These are phyloP conservation scores for Schwanniomyces yamadae DNA, from an alignment of 805 yeast species.

Conservation along the genomic window DNA sequence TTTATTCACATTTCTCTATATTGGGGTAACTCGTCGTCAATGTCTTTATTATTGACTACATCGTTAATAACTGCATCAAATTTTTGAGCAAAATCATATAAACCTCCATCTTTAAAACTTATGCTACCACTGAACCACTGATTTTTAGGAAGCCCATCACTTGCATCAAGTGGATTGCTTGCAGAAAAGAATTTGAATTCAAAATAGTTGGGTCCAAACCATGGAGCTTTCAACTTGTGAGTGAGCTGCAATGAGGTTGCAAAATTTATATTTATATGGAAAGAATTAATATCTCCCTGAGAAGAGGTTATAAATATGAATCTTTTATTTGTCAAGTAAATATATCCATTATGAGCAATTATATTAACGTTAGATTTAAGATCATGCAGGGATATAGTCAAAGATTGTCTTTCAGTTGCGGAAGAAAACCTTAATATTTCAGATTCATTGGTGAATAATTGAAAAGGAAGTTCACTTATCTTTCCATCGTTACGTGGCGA, in stretches of 20 bases:
- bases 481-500: no score
- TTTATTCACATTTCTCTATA: constrained; percentile 19
- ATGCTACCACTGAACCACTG: constrained; percentile 38
- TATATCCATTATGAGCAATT: constrained; percentile 36
- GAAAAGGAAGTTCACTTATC: no score
- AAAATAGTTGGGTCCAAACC: constrained; percentile 57
- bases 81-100: constrained; percentile 37
- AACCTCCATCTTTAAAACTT: constrained; percentile 49
- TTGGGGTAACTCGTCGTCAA: constrained; percentile 47
- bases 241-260: constrained; percentile 32
- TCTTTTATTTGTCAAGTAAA: constrained; percentile 43
- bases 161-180: constrained; percentile 29
- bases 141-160: constrained; percentile 40
- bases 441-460: constrained; percentile 16
- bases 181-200: constrained; percentile 39
- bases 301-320: constrained; percentile 37
- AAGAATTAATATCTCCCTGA: constrained; percentile 44
- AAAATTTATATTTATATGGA: constrained; percentile 32
- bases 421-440: constrained; percentile 14
- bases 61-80: constrained; percentile 36
- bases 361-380: constrained; percentile 19
- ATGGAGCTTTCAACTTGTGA: constrained; percentile 45
- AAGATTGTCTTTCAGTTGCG: constrained; percentile 25
- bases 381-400: constrained; percentile 22
- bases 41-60: constrained; percentile 33